Conservation (phyloP, 2,329 filamentous ascomycete genomes). For the Chrysosporium keratinophilum region DNA sequence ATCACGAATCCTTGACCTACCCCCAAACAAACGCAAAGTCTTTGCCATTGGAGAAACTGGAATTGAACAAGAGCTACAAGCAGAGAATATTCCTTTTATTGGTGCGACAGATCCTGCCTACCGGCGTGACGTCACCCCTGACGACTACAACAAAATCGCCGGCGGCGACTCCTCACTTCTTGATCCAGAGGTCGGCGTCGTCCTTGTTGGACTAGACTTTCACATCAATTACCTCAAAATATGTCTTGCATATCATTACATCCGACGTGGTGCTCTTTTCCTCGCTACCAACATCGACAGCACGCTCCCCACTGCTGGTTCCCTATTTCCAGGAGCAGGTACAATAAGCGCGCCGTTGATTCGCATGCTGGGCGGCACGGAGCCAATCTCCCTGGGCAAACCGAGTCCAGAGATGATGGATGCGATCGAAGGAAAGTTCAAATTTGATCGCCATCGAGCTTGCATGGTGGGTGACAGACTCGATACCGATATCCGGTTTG, state of each 20-base stretch:
- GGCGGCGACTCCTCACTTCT: conserved; percentile 58
- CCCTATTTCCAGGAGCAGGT: conserved; percentile 85
- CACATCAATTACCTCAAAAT: conserved; percentile 94
- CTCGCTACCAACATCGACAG: conserved; percentile 90
- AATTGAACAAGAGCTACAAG: conserved; percentile 75
- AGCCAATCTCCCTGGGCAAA: conserved; percentile 77
- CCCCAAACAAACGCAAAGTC: conserved; percentile 75
- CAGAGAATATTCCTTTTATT: conserved; percentile 68
- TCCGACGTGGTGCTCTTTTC: conserved; percentile 68
- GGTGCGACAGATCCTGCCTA: conserved; percentile 75
- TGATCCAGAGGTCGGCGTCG: conserved; percentile 80
- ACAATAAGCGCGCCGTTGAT: conserved; percentile 67
- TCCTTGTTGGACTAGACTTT: conserved; percentile 84
- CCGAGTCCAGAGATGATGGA: conserved; percentile 99
- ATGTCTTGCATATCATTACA: conserved; percentile 72
- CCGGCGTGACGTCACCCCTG: conserved; percentile 65
- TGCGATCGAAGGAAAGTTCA: conserved; percentile 90
- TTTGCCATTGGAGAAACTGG: conserved; percentile 86
- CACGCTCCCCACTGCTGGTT: conserved; percentile 69
- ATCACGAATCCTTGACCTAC: conserved; percentile 74
- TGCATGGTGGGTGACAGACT: conserved; percentile 95
- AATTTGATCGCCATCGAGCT: conserved; percentile 68
- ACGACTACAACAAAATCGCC: conserved; percentile 70
- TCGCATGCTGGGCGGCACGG: conserved; percentile 54
- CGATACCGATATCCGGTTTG: conserved; percentile 94